Evolutionary conservation across 2,329 filamentous ascomycete species (phyloP), one percentile per base, ranked within the genome.

Genomic region (Drechslerella dactyloides): DNA sequence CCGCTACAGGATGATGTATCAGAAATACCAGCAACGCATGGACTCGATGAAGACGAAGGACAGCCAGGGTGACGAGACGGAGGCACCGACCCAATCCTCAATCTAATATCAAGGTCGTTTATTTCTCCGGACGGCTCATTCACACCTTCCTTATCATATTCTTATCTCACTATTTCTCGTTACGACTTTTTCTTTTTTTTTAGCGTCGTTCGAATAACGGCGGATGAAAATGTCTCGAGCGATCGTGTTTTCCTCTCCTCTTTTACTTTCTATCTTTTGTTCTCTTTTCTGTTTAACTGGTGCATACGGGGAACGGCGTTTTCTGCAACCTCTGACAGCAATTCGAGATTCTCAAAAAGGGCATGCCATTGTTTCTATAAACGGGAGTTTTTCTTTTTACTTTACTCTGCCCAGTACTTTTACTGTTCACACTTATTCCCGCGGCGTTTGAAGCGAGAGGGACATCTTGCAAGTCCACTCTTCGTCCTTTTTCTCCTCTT

Each of bases 281-380:
- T 48, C 8, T 21, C 6, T 48, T 6, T 42, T 54, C 63, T 44
- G 40, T 64, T 48, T 33, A 51, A 63, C 48, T 42, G 66, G 59
- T 70, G 66, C 66, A 70, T 70, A 42, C 54, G 37, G 66, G 66
- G 54, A 60, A 70, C 60, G 53, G 50, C 60, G 63, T 73, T 63
- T 48, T 60, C 51, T 56, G 42, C 60, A 70, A 66, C 58, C 27
- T 60, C n/a, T 57, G 21, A 23, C 6, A 52, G 27, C n/a, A 37
- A 50, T 44, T 55, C 42, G 19, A 23, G 24, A 37, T 37, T 37
- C 23, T 21, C 42, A 19, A 37, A 51, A 59, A 27, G 30, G 21
- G 55, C 50, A 60, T 42, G 24, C 65, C 52, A 64, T 65, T 50
- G 68, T 33, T 50, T 66, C 62, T 23, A 60, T 65, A 72, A 61